Conservation (phyloP, 1,284 basidiomycete species). For the Cryptococcus sp. region DNA sequence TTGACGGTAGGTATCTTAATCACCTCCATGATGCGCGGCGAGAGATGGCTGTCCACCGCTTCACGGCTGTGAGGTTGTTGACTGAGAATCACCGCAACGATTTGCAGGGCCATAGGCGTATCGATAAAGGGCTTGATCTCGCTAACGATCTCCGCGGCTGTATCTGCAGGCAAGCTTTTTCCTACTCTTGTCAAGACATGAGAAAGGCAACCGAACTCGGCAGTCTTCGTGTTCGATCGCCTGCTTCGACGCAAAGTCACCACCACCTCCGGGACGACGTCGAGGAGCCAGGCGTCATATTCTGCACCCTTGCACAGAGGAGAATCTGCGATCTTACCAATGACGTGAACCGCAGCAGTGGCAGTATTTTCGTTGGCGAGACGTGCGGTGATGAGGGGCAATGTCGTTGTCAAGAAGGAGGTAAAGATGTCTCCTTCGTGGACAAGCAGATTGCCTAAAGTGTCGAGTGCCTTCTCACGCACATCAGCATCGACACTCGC, state of each 20-base stretch:
- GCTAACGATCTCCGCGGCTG: constrained; percentile 65
- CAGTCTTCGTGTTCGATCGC: constrained; percentile 72
- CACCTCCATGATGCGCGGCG: constrained; percentile 68
- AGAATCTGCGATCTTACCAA: constrained; percentile 55
- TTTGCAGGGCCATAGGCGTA: constrained; percentile 71
- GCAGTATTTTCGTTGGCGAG: constrained; percentile 64
- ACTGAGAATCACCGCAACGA: constrained; percentile 70
- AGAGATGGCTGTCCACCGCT: constrained; percentile 68
- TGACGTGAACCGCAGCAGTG: constrained; percentile 55
- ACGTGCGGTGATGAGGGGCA: constrained; percentile 72
- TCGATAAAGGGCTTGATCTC: constrained; percentile 77
- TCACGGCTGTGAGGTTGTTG: constrained; percentile 70
- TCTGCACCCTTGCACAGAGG: constrained; percentile 47
- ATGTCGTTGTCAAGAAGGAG: constrained; percentile 44
- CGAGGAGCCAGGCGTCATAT: constrained; percentile 74
- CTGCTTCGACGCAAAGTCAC: constrained; percentile 77
- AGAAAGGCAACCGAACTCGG: constrained; percentile 73
- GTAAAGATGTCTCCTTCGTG: constrained; percentile 71
- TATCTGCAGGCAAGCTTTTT: constrained; percentile 62
- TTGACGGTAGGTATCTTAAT: constrained; percentile 73
- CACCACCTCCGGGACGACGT: constrained; percentile 75
- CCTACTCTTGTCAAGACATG: constrained; percentile 57
- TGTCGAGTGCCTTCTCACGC: constrained; percentile 75
- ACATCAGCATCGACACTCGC: constrained; percentile 91
- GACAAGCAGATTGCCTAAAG: constrained; percentile 81